Evolutionary conservation across 2,329 filamentous ascomycete genomes (phyloP).

Genomic region (Thielaviopsis populi): DNA sequence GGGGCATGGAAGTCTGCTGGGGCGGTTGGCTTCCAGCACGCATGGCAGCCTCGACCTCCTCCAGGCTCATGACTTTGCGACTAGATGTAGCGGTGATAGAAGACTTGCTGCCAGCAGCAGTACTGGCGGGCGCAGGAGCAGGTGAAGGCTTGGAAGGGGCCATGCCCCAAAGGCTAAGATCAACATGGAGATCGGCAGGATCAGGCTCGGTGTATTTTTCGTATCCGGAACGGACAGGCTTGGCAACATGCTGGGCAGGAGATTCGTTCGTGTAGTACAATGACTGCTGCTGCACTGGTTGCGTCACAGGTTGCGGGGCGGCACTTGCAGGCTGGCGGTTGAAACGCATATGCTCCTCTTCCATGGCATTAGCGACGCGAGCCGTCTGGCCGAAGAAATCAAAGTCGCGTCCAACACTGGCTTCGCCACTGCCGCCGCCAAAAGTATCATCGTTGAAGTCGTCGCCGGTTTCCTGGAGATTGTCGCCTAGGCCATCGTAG

Average conservation of each 20-base stretch:
- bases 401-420: constrained; percentile 73
- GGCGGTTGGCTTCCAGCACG: constrained; percentile 35
- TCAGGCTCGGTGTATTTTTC: constrained; percentile 79
- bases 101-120: not conserved
- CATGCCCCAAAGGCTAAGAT: constrained; percentile 83
- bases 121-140: constrained; percentile 22
- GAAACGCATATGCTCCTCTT: constrained; percentile 80
- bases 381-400: constrained; percentile 94
- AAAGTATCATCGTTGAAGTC: constrained; percentile 97
- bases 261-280: constrained; percentile 14
- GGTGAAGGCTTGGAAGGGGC: constrained; percentile 36
- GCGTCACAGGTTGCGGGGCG: constrained; percentile 23
- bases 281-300: constrained; percentile 26
- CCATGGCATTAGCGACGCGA: constrained; percentile 68
- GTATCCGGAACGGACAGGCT: constrained; percentile 66
- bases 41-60: constrained; percentile 94
- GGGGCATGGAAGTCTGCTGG: constrained; percentile 8
- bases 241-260: constrained; percentile 25
- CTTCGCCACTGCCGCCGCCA: constrained; percentile 34
- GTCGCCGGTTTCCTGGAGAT: constrained; percentile 82
- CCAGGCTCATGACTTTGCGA: constrained; percentile 83
- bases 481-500: constrained; percentile 85
- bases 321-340: constrained; percentile 44
- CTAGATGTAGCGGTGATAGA: constrained; percentile 23
- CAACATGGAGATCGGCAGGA: constrained; percentile 79